Evolutionary conservation across 805 yeast species (phyloP).

Genomic region (Candida andamanensis): DNA sequence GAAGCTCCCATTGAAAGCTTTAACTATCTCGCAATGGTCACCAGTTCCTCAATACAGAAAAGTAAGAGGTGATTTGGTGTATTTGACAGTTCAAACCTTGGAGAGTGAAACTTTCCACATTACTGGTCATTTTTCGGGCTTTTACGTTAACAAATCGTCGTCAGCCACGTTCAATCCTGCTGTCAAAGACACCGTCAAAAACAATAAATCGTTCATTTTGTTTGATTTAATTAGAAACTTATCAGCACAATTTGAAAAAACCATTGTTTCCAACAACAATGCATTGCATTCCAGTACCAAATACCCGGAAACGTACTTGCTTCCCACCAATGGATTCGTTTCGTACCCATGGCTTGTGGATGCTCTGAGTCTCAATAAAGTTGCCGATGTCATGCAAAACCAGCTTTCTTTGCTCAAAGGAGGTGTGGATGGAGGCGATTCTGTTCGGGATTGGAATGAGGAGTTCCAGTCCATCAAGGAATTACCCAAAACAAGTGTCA

Average conservation of each 20-base stretch:
- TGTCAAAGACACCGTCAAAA: conserved; percentile 30
- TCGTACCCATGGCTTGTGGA: conserved; percentile 77
- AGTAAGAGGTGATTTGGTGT: conserved; percentile 72
- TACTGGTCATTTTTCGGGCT: conserved; percentile 77
- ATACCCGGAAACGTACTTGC: conserved; percentile 51
- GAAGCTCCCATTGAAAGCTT: conserved; percentile 50
- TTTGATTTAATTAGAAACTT: conserved; percentile 55
- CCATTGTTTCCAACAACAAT: conserved; percentile 48
- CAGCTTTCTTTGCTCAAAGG: conserved; percentile 51
- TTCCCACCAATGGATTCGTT: conserved; percentile 58
- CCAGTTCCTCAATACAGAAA: conserved; percentile 68
- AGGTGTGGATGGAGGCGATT: conserved; percentile 57
- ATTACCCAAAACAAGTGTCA: conserved; percentile 51
- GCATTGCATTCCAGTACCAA: conserved; percentile 31
- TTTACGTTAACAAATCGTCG: conserved; percentile 68
- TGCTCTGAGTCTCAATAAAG: conserved; percentile 12
- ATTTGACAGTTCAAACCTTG: conserved; percentile 67
- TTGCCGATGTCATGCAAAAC: conserved; percentile 56
- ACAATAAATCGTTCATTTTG: conserved; percentile 45
- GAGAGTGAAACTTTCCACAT: conserved; percentile 78
- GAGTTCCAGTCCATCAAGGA: conserved; percentile 83
- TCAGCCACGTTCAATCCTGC: conserved; percentile 66
- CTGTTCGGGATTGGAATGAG: conserved; percentile 79
- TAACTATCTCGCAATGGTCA: conserved; percentile 72
- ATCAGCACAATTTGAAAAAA: conserved; percentile 58